Base-by-base conservation (phyloP, 83 land plant genomes). In the Diphasiastrum complanatum region DNA sequence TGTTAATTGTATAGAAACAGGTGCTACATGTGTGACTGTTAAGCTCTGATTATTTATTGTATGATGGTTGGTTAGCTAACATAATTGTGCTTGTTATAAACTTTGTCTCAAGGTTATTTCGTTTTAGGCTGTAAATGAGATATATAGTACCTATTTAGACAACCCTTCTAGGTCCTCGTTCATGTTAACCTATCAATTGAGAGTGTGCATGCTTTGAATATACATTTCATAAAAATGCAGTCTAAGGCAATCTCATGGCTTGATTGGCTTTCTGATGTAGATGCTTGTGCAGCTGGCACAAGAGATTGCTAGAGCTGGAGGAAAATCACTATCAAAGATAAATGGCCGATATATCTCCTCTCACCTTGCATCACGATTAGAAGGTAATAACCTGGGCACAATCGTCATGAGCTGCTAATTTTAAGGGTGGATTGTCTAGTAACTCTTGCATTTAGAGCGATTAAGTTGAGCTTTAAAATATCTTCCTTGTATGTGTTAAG, bases 261-360 rank as follows among this genome's bases (percentile, higher is more conserved):
- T 4, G 29, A 23, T 45, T 12, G 1, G 50, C 29, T 35, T 28
- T 35, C 1, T 25, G n/a, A 5, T 56, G 30, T 11, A 91, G 97
- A 74, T 73, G 24, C 61, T 86, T 40, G 72, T 84, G 45, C 28
- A 57, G 18, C 45, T 91, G 47, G 90, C 95, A 27, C 81, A 85
- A 69, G 95, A 91, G 76, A 70, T 83, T 36, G 80, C 85, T 29
- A 78, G 68, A 20, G 66, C 63, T 40, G 80, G 82, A 8, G 74
- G 71, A 19, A 78, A 72, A 34, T 73, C 50, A 24, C 79, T 78
- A 57, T 66, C 86, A 35, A 84, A 80, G 67, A 83, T 87, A 27
- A 82, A 87, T 66, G 97, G 95, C 57, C 83, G 77, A 66, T 83
- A 80, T 61, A 73, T 83, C 32, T 90, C 85, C 28, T 85, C 87